Evolutionary conservation across 352 stramenopile genomes (phyloP).

Genomic region (Pythium aristosporum): DNA sequence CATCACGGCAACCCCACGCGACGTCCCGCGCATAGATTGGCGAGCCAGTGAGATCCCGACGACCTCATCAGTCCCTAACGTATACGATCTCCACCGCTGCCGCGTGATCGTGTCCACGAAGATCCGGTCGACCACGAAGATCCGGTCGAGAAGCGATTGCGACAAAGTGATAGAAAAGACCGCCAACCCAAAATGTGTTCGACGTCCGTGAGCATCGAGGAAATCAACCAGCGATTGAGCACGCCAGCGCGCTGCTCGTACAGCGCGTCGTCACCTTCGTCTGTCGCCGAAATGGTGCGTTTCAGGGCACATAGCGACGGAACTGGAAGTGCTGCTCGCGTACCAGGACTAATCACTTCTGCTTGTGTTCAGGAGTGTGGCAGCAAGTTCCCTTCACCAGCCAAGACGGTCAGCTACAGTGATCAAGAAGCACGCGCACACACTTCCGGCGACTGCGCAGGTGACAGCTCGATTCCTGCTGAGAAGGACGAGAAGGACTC

Average conservation of each 20-base stretch:
- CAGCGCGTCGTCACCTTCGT: conserved; percentile 45
- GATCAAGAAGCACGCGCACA: background rate
- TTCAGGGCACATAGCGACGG: background rate
- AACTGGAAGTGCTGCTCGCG: background rate
- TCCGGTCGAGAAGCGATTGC: background rate
- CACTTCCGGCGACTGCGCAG: conserved; percentile 24
- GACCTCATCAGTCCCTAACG: background rate
- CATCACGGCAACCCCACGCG: background rate
- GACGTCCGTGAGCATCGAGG: conserved; percentile 28
- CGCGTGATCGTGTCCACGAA: background rate
- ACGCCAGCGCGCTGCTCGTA: conserved; percentile 33
- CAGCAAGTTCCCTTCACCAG: background rate
- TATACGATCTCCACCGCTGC: background rate
- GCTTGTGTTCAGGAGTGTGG: background rate
- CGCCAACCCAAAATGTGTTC: conserved; percentile 26
- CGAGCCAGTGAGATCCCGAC: background rate
- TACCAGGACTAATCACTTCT: background rate
- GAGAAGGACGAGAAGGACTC: conserved; percentile 40
- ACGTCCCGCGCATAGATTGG: background rate
- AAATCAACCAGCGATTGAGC: conserved; percentile 35
- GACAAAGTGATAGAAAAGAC: background rate
- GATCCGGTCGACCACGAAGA: background rate
- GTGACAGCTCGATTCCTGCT: conserved; percentile 33
- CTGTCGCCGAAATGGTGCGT: conserved; percentile 51
- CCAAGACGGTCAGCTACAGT: background rate